These are phyloP conservation scores for Benincasa hispida DNA, from an alignment of 306 rosid genomes.

Conservation along the genomic window DNA sequence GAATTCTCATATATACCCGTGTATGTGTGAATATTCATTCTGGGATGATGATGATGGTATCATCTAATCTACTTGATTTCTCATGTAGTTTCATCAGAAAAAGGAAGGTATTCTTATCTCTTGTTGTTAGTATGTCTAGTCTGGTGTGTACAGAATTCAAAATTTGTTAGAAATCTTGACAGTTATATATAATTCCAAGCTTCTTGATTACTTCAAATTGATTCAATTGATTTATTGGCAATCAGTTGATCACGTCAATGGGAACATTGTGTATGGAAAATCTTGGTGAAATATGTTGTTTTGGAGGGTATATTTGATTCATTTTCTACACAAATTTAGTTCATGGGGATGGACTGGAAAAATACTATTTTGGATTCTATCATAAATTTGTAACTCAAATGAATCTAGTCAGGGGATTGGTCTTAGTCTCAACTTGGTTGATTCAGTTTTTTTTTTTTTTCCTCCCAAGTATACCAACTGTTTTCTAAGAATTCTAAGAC, in stretches of 20 bases:
- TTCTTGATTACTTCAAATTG: background rate
- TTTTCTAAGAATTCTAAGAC: background rate
- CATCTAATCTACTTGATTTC: background rate
- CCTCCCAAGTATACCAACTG: no score
- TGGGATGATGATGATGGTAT: background rate
- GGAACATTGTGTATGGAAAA: background rate
- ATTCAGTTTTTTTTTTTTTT: no score
- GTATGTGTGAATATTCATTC: conserved; percentile 4
- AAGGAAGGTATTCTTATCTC: background rate
- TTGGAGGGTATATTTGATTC: background rate
- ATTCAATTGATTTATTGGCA: background rate
- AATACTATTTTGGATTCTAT: background rate
- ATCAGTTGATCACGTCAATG: background rate
- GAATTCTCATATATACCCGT: background rate
- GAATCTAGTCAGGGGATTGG: background rate
- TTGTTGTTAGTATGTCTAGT: background rate
- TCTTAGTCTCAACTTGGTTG: background rate
- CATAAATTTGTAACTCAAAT: no score
- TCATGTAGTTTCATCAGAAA: background rate
- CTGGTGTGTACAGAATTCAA: no score
- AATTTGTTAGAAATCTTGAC: no score
- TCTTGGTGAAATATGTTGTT: background rate
- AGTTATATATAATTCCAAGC: background rate
- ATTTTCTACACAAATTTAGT: background rate
- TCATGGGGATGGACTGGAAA: background rate